Evolutionary conservation across 2,329 filamentous ascomycete genomes (phyloP), one percentile per base, ranked within the genome.

Genomic region (Furcasterigmium furcatum): DNA sequence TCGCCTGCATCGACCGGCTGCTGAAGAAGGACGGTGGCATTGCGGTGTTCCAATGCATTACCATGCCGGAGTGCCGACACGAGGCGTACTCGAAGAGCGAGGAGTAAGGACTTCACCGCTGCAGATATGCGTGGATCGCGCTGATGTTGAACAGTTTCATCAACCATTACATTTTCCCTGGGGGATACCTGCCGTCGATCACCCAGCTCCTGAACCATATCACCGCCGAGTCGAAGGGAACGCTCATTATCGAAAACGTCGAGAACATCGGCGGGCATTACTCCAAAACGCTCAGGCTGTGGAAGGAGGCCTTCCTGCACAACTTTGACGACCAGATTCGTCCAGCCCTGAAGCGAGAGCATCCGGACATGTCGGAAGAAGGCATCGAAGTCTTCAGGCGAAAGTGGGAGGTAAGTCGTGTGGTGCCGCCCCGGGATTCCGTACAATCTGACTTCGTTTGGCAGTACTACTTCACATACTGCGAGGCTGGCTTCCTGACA

Each of bases 231-330:
- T 85, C 83, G 0, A 63, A 71, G 9, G 80, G 81, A 1, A 77
- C 76, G 1, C 69, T 90, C 7, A 76, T 89, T 12, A 74, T 88
- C 1, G 84, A 89, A 54, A 73, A 66, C 12, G 69, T 89, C 34
- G 78, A 87, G 56, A 89, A 88, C 55, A 88, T 89, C 41, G 85
- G 85, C 2, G 83, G 82, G 1, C 85, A 90, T 56, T 90, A 90
- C 58, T 76, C 81, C 16, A 86, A 84, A 56, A 82, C 85, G 1
- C 62, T 90, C 53, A 70, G 84, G 10, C 58, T 87, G 4, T 90
- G 87, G 86, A 73, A 74, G 19, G 79, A 88, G 55, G 76, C 72
- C 7, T 90, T 90, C 57, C 59, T 83, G 57, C 63, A 66, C 6
- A 82, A 80, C 20, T 89, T 88, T 59, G 72, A 84, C 4, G 59